Evolutionary conservation across 352 stramenopile genomes (phyloP).

Genomic region (Phytophthora colocasiae): DNA sequence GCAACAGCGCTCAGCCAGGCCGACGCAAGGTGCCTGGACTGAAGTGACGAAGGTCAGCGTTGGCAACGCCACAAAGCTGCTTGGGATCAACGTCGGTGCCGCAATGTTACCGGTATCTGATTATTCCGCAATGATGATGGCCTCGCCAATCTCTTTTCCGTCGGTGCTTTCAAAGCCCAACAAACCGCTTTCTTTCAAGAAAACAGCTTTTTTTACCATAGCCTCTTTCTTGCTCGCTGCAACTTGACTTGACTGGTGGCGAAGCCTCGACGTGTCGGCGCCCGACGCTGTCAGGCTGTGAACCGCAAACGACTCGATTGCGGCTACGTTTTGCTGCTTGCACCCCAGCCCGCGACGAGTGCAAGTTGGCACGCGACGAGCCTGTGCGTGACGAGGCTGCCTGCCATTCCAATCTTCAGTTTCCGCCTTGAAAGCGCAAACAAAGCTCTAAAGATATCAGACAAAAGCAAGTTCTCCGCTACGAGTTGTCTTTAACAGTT

Average conservation of each 20-base stretch:
- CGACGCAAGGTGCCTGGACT: not conserved
- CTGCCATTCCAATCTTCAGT: constrained; percentile 37
- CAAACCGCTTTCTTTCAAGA: constrained; percentile 18
- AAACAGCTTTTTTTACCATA: constrained; percentile 25
- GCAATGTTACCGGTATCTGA: constrained; percentile 18
- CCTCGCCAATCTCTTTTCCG: constrained; percentile 2
- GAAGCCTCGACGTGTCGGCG: constrained; percentile 1
- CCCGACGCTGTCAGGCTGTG: no score
- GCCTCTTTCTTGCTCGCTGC: constrained; percentile 10
- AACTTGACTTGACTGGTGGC: constrained; percentile 19
- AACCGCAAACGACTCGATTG: constrained; percentile 27
- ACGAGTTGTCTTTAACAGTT: not conserved
- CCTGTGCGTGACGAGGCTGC: constrained; percentile 19
- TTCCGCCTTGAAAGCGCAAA: constrained; percentile 11
- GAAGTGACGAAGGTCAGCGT: no score
- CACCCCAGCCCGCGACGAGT: constrained; percentile 28
- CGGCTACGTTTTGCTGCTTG: constrained; percentile 18
- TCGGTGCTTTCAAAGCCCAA: constrained; percentile 8
- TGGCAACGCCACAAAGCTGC: not conserved
- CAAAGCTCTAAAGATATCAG: constrained; percentile 28
- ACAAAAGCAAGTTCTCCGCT: constrained; percentile 13
- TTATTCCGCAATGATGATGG: constrained; percentile 22
- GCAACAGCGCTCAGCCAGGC: not conserved
- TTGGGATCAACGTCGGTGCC: constrained; percentile 9
- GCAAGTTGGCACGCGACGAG: constrained; percentile 34